phyloP scores from a whole-genome alignment of 2,329 filamentous ascomycete genomes.

The Fusarium nodosum region DNA sequence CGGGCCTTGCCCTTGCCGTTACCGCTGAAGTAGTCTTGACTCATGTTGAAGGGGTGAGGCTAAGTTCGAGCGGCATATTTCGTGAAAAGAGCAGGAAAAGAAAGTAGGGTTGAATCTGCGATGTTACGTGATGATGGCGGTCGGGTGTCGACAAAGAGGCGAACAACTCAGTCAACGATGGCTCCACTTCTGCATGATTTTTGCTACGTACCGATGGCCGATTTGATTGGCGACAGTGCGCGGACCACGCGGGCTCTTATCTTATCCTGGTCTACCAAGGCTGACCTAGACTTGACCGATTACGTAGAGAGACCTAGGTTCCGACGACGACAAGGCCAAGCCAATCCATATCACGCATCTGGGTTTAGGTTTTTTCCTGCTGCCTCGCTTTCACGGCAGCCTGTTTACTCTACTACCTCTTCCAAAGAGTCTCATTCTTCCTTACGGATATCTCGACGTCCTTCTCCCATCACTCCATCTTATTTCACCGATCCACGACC shows the following conservation, averaged over 20 bases:
- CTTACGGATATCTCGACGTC: neutral
- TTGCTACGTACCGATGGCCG: constrained; percentile 47
- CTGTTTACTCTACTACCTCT: constrained; percentile 5
- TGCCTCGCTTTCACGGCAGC: constrained; percentile 39
- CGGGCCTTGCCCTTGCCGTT: constrained; percentile 69
- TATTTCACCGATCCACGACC: constrained; percentile 18
- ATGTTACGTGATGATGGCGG: constrained; percentile 43
- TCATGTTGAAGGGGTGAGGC: constrained; percentile 62
- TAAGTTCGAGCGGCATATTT: constrained; percentile 55
- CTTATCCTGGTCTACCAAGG: constrained; percentile 46
- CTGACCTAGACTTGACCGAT: constrained; percentile 32
- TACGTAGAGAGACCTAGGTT: constrained; percentile 34
- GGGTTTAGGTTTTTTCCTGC: constrained; percentile 26
- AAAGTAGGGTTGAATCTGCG: constrained; percentile 35
- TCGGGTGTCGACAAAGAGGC: constrained; percentile 37
- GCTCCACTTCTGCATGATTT: constrained; percentile 53
- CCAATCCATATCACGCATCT: constrained; percentile 39
- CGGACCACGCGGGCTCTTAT: constrained; percentile 42
- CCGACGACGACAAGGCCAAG: constrained; percentile 35
- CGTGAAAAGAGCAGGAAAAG: constrained; percentile 29
- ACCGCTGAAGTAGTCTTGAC: constrained; percentile 68
- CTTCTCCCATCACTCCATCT: neutral
- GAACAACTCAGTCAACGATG: constrained; percentile 42
- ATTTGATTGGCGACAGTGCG: constrained; percentile 51
- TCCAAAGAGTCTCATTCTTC: neutral